Evolutionary conservation across 2,329 filamentous ascomycete genomes (phyloP).

Genomic region (Verticillium zaregamsianum): DNA sequence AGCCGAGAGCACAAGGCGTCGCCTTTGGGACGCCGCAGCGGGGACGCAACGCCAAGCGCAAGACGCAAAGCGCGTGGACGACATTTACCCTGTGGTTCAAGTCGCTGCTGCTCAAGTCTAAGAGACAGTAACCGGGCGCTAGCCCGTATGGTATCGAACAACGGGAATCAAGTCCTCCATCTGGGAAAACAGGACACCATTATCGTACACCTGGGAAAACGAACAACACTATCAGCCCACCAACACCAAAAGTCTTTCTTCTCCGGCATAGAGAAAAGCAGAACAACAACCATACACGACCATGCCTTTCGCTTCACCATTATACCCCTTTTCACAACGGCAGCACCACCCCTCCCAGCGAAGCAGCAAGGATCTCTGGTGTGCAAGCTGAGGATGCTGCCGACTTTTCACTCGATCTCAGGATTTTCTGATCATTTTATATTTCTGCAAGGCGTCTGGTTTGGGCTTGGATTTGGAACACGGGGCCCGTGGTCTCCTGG

Average conservation of each 20-base stretch:
- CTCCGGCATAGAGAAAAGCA: not conserved
- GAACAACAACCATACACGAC: not conserved
- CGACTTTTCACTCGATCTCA: not conserved
- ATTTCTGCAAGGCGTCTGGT: not conserved
- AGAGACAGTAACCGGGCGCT: not conserved
- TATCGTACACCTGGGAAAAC: not conserved
- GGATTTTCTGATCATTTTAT: not conserved
- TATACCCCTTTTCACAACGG: not conserved
- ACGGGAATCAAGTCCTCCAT: not conserved
- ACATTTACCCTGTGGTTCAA: conserved; percentile 58
- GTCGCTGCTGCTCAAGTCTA: not conserved
- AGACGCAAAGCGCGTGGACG: conserved; percentile 59
- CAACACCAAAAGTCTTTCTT: not conserved
- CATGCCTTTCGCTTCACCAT: not conserved
- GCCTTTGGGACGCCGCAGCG: conserved; percentile 38
- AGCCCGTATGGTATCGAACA: too few relatives aligned
- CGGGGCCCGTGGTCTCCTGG: not conserved
- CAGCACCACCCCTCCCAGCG: not conserved
- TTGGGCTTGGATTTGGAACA: not conserved
- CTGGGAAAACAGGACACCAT: not conserved
- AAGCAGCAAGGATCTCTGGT: not conserved
- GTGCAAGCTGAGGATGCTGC: not conserved
- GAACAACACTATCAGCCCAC: not conserved
- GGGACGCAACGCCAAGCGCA: conserved; percentile 49
- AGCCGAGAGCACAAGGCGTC: conserved; percentile 28